phyloP scores from a whole-genome alignment of 2,329 filamentous ascomycete species.

The Ustulina deusta region DNA sequence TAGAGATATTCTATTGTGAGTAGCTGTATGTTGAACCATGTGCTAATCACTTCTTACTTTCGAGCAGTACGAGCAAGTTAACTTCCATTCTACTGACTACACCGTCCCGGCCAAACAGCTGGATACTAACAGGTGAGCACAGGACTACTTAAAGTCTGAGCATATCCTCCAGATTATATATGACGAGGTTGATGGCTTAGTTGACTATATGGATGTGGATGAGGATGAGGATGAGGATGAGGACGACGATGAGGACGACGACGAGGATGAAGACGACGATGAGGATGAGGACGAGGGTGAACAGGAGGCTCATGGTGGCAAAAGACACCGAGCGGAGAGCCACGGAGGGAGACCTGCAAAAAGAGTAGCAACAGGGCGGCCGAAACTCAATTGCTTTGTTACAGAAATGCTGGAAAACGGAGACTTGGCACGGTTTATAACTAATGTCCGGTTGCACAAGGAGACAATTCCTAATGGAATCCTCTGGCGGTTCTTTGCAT shows the following conservation, averaged over 20 bases:
- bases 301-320: too few species aligned
- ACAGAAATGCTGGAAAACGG: conserved; percentile 40
- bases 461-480: conserved; percentile 32
- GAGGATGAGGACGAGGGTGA: too few species aligned
- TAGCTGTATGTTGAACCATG: not conserved
- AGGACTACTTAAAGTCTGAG: conserved; percentile 28
- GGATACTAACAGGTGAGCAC: not conserved
- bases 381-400: conserved; percentile 22
- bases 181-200: not conserved
- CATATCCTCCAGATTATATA: conserved; percentile 34
- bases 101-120: not conserved
- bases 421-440: conserved; percentile 29
- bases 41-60: conserved; percentile 6
- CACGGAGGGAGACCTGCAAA: not conserved
- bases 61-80: conserved; percentile 25
- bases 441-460: conserved; percentile 9
- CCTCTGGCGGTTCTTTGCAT: conserved; percentile 39
- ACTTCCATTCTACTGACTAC: not conserved
- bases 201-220: too few species aligned
- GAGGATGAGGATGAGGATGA: not conserved
- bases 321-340: too few species aligned
- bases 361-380: not conserved
- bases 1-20: too few species aligned
- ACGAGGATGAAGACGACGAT: too few species aligned
- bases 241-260: not conserved